Evolutionary conservation across 2,329 filamentous ascomycete genomes (phyloP).

Genomic region (Shiraia sp.): DNA sequence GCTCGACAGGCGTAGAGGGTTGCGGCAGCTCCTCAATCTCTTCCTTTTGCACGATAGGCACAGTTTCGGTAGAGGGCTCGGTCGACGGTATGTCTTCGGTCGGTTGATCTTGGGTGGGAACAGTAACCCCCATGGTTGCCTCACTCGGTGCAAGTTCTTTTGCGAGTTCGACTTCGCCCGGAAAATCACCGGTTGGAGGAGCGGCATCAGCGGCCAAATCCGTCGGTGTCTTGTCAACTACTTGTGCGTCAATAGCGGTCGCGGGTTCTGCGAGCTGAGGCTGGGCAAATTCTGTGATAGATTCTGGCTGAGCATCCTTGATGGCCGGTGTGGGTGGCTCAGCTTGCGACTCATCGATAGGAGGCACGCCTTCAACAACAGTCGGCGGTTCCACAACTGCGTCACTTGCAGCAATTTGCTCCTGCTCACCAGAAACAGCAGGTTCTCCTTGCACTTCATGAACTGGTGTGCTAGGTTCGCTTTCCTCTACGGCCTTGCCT

Average conservation of each 20-base stretch:
- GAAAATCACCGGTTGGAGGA: too few species aligned
- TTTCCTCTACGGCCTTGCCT: slow-evolving; percentile 9
- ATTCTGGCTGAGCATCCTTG: too few species aligned
- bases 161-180: background rate
- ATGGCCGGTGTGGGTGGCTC: background rate
- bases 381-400: background rate
- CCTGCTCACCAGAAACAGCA: slow-evolving; percentile 1
- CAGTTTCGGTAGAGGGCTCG: background rate
- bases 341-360: background rate
- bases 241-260: too few species aligned
- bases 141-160: background rate
- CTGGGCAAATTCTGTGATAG: too few species aligned
- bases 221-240: too few species aligned
- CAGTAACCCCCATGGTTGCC: background rate
- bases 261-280: too few species aligned
- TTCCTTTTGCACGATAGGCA: background rate
- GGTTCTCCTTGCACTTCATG: slow-evolving; percentile 9
- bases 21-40: slow-evolving; percentile 5
- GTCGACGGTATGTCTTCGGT: background rate
- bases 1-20: slow-evolving; percentile 5
- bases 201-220: too few species aligned
- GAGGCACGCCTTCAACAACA: background rate
- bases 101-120: slow-evolving; percentile 4
- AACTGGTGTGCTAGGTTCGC: slow-evolving; percentile 17
- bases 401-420: background rate